These are phyloP conservation scores for Pinus albicaulis DNA, from an alignment of 75 land plant species.

Conservation along the genomic window DNA sequence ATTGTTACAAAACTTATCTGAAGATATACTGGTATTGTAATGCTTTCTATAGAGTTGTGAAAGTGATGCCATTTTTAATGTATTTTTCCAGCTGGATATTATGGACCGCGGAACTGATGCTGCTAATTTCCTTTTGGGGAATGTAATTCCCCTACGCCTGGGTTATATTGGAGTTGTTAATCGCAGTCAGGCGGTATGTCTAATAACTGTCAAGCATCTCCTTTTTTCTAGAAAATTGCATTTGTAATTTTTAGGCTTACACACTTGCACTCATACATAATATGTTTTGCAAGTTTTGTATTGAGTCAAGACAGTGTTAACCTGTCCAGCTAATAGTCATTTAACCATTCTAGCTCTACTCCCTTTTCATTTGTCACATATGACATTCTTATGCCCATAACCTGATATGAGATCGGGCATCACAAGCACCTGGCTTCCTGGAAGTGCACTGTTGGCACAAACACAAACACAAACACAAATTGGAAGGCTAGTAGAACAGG, in stretches of 20 bases:
- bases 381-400: not conserved
- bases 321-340: not conserved
- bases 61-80: not conserved
- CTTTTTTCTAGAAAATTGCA: not conserved
- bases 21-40: not conserved
- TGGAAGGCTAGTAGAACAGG: too few species aligned
- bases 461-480: too few species aligned
- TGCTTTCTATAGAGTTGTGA: not conserved
- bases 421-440: not conserved
- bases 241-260: not conserved
- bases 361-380: not conserved
- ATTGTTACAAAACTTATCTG: not conserved
- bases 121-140: conserved; percentile 84
- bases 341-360: not conserved
- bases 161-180: conserved; percentile 96
- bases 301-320: too few species aligned
- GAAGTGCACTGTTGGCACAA: too few species aligned
- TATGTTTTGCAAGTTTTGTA: too few species aligned
- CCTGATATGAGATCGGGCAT: not conserved
- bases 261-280: not conserved
- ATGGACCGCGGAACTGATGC: conserved; percentile 99
- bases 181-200: conserved; percentile 87
- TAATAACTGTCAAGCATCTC: not conserved
- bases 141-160: conserved; percentile 84
- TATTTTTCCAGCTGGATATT: conserved; percentile 72